phyloP scores from a whole-genome alignment of 768 basidiomycete species.

The Polyporus arcularius region DNA sequence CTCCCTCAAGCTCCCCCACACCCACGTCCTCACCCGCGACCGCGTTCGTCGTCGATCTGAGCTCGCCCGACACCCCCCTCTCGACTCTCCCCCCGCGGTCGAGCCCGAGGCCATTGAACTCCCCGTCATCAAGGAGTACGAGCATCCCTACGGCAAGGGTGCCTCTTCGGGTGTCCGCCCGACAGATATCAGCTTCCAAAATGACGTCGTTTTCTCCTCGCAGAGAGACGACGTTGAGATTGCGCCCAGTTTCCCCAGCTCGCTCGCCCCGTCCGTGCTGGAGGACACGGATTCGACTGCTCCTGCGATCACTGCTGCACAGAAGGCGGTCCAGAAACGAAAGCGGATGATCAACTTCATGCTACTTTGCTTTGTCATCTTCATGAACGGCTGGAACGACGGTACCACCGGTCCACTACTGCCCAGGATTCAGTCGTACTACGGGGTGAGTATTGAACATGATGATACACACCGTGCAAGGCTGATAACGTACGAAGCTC shows the following conservation, averaged over 20 bases:
- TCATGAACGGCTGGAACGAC: slow-evolving; percentile 77
- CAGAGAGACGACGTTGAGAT: slow-evolving; percentile 18
- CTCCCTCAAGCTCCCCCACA: slow-evolving; percentile 20
- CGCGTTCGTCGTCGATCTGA: slow-evolving; percentile 25
- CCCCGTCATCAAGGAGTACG: slow-evolving; percentile 13
- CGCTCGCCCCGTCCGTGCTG: slow-evolving; percentile 21
- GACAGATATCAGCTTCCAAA: slow-evolving; percentile 1
- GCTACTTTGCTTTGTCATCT: slow-evolving; percentile 55
- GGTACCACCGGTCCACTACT: slow-evolving; percentile 72
- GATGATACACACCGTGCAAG: neutral
- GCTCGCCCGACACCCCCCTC: slow-evolving; percentile 10
- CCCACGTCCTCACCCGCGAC: slow-evolving; percentile 16
- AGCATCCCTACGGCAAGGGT: neutral
- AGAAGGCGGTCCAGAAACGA: slow-evolving; percentile 12
- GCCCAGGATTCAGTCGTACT: slow-evolving; percentile 64
- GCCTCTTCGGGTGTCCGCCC: neutral
- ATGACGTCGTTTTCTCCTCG: slow-evolving; percentile 3
- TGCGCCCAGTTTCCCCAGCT: slow-evolving; percentile 21
- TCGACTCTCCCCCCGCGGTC: slow-evolving; percentile 6
- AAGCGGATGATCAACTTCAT: slow-evolving; percentile 46
- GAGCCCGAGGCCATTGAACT: slow-evolving; percentile 25
- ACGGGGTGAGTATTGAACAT: slow-evolving; percentile 36
- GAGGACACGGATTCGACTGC: slow-evolving; percentile 17
- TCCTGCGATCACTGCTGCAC: slow-evolving; percentile 21
- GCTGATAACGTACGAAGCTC: slow-evolving; percentile 32